Evolutionary conservation across 768 basidiomycete species (phyloP).

Genomic region (Boletus fagicola): DNA sequence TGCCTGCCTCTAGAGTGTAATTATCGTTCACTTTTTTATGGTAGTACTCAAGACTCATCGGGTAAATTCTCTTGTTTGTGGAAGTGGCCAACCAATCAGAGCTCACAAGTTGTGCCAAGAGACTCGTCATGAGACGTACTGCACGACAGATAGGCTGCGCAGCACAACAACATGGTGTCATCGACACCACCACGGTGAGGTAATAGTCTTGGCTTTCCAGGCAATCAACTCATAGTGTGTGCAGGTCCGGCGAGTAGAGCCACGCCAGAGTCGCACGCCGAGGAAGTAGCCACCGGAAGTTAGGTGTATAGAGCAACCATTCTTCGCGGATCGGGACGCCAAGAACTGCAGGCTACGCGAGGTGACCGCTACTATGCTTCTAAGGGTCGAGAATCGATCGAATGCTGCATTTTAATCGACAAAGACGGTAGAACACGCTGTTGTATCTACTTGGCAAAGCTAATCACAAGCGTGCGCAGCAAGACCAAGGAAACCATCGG

Average conservation of each 20-base stretch:
- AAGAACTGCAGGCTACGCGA: conserved; percentile 12
- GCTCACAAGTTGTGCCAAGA: not conserved
- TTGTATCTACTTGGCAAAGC: conserved; percentile 6
- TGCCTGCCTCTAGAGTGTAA: not conserved
- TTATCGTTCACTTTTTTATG: not conserved
- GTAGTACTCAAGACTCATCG: not conserved
- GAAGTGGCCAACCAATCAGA: not conserved
- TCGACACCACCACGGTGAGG: conserved; percentile 3
- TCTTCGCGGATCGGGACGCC: conserved; percentile 17
- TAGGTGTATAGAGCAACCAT: not conserved
- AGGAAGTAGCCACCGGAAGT: not conserved
- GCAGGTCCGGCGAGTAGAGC: not conserved
- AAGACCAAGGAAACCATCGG: not conserved
- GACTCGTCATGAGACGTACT: not conserved
- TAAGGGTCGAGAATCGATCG: not conserved
- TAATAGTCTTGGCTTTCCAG: conserved; percentile 4
- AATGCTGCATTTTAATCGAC: conserved; percentile 7
- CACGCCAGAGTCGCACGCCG: not conserved
- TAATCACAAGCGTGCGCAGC: conserved; percentile 4
- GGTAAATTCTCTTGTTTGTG: not conserved
- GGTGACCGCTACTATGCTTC: not conserved
- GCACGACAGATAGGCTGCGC: not conserved
- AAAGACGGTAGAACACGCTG: conserved; percentile 6
- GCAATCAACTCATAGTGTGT: not conserved
- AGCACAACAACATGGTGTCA: not conserved